These are phyloP conservation scores for Ophiostoma angusticollis DNA, from an alignment of 2,329 filamentous ascomycete genomes.

Conservation along the genomic window DNA sequence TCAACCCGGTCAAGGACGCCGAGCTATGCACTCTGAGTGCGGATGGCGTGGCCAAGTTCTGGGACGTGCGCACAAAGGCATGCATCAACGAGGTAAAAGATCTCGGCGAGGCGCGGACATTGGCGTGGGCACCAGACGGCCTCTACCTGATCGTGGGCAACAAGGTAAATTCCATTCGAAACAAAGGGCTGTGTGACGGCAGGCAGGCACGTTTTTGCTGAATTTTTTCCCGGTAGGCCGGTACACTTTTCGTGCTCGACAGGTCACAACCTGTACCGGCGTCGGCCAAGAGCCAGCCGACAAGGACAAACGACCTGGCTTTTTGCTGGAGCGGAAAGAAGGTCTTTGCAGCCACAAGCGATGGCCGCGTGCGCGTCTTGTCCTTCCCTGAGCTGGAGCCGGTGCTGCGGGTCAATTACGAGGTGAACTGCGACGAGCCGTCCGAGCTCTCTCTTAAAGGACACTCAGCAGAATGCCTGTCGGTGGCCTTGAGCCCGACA, in stretches of 20 bases:
- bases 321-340: constrained; percentile 64
- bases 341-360: constrained; percentile 56
- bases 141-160: constrained; percentile 58
- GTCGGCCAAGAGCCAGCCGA: constrained; percentile 44
- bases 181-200: background rate
- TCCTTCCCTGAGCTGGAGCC: constrained; percentile 53
- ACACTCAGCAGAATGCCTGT: constrained; percentile 60
- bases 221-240: constrained; percentile 37
- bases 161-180: background rate
- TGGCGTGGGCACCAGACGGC: constrained; percentile 64
- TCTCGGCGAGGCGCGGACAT: constrained; percentile 53
- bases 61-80: constrained; percentile 64
- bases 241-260: constrained; percentile 44
- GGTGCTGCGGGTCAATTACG: constrained; percentile 35
- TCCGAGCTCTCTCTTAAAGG: constrained; percentile 52
- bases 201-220: background rate
- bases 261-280: constrained; percentile 44
- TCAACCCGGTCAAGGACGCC: constrained; percentile 64
- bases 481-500: constrained; percentile 56
- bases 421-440: constrained; percentile 22
- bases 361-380: constrained; percentile 58
- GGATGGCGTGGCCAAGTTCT: constrained; percentile 65
- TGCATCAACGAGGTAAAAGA: constrained; percentile 57
- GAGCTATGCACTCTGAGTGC: constrained; percentile 63
- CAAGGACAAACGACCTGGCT: constrained; percentile 58